These are phyloP conservation scores for Chloranthus sessilifolius DNA, from an alignment of 164 flowering plant genomes.

Conservation along the genomic window DNA sequence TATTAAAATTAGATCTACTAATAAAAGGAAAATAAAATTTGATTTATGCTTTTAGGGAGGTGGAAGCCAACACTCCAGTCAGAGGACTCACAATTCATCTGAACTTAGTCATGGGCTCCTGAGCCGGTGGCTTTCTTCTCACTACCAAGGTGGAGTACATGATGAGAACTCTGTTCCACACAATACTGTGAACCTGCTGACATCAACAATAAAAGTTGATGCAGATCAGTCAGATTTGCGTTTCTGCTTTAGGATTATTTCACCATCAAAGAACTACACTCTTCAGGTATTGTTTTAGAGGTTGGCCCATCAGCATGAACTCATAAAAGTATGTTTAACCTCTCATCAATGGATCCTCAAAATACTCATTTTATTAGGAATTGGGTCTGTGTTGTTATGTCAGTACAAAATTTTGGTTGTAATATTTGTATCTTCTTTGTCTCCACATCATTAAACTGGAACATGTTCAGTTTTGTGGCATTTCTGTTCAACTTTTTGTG, in stretches of 20 bases:
- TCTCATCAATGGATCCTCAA: neutral
- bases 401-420: neutral
- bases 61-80: conserved; percentile 41
- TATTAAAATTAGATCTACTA: too few species aligned
- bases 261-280: conserved; percentile 79
- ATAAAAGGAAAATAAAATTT: conserved; percentile 3
- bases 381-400: conserved; percentile 1
- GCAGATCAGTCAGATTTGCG: conserved; percentile 85
- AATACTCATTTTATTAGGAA: neutral
- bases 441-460: too few species aligned
- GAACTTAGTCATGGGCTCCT: conserved; percentile 76
- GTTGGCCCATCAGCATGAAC: conserved; percentile 4
- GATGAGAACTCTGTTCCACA: conserved; percentile 82
- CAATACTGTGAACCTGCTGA: conserved; percentile 79
- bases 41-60: conserved; percentile 32
- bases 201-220: conserved; percentile 84
- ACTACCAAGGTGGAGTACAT: conserved; percentile 70
- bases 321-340: neutral
- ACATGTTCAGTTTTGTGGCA: neutral
- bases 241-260: conserved; percentile 86
- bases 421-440: too few species aligned
- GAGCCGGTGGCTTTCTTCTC: conserved; percentile 85
- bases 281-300: conserved; percentile 50
- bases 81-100: conserved; percentile 36
- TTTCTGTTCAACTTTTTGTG: too few species aligned